A percentile compares a stretch with the other conserved stretches of the same genome.
These are phyloP conservation scores for Pythium insidiosum DNA, from an alignment of 352 stramenopile species.

Conservation along the genomic window DNA sequence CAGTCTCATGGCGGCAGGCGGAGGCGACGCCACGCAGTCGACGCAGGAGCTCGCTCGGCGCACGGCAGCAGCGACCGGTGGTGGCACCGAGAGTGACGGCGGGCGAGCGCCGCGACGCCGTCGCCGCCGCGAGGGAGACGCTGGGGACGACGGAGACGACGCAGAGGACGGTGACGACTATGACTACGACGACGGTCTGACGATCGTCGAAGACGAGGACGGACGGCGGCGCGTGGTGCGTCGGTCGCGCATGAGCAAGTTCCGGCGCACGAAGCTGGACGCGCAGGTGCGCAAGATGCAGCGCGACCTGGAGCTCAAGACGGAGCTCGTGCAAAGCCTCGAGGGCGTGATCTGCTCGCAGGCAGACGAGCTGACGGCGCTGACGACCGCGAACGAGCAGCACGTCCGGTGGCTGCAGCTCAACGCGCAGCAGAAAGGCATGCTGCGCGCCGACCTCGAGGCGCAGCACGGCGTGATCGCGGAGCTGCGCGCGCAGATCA, in stretches of 20 bases:
- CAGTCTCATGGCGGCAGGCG: constrained; percentile 5
- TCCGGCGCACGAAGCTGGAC: constrained; percentile 61
- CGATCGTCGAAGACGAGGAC: constrained; percentile 3
- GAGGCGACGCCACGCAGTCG: constrained; percentile 1
- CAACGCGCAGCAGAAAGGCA: constrained; percentile 38
- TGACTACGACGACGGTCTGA: neutral
- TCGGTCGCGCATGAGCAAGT: constrained; percentile 51
- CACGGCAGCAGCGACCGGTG: too few species aligned
- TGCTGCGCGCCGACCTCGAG: constrained; percentile 44
- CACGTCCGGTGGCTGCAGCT: constrained; percentile 28
- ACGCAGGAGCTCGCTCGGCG: constrained; percentile 1
- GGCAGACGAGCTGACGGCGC: constrained; percentile 28
- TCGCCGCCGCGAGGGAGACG: too few species aligned
- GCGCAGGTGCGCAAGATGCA: constrained; percentile 50
- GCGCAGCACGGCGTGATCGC: constrained; percentile 17
- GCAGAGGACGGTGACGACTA: too few species aligned
- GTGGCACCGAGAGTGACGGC: too few species aligned
- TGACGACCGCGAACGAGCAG: constrained; percentile 32
- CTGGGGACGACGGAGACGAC: too few species aligned
- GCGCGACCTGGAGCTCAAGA: constrained; percentile 33
- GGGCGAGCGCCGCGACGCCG: too few species aligned
- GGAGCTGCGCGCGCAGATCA: constrained; percentile 12
- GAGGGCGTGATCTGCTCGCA: constrained; percentile 52
- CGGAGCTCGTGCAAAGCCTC: constrained; percentile 35
- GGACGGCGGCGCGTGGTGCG: constrained; percentile 12